These are phyloP conservation scores for Dacryopinax primogenitus DNA, from an alignment of 768 basidiomycete species.

Conservation along the genomic window DNA sequence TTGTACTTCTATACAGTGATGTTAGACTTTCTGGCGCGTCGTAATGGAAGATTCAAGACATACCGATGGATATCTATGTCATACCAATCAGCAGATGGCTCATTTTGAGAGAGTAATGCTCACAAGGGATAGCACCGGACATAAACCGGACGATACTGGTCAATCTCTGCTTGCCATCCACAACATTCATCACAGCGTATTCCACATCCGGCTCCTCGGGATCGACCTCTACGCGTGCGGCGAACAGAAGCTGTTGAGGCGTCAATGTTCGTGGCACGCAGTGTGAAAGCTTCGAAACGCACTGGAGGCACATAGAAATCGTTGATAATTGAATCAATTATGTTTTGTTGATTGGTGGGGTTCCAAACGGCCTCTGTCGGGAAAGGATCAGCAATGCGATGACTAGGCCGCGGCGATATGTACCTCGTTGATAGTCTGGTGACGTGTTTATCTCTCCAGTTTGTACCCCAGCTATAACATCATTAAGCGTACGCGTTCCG, in stretches of 20 bases:
- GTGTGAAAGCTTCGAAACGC: background rate
- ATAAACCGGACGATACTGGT: background rate
- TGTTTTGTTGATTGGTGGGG: background rate
- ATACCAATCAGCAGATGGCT: background rate
- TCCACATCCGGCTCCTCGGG: background rate
- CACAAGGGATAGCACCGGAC: background rate
- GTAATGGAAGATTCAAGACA: background rate
- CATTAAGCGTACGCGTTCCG: background rate
- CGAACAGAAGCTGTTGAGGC: background rate
- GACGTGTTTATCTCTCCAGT: conserved; percentile 3
- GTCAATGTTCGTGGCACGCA: background rate
- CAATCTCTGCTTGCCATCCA: background rate
- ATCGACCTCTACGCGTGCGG: background rate
- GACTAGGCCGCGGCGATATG: background rate
- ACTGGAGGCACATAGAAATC: conserved; percentile 3
- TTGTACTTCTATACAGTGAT: background rate
- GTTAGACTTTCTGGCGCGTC: background rate
- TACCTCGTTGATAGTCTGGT: conserved; percentile 5
- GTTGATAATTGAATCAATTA: conserved; percentile 1
- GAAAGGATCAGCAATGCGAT: background rate
- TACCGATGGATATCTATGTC: background rate
- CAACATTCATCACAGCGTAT: conserved; percentile 1
- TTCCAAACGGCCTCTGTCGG: background rate
- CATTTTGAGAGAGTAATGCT: background rate
- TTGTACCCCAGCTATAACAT: background rate